Conservation (phyloP, 1,139 yeast species). For the Candida gigantensis region DNA sequence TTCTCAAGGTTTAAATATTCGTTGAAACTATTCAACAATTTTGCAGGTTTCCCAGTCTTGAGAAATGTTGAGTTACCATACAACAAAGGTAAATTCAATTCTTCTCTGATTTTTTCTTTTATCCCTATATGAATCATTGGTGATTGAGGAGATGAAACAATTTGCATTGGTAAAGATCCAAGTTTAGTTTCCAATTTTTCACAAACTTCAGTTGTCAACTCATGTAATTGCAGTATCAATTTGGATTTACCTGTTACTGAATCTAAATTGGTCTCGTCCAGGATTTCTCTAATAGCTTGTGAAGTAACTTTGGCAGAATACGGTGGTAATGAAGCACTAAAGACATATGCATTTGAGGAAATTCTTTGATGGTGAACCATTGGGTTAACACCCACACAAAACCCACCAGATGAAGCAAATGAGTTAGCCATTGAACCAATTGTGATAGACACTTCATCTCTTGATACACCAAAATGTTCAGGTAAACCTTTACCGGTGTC, state of each 20-base stretch:
- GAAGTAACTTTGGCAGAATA: constrained; percentile 79
- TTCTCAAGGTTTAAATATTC: constrained; percentile 59
- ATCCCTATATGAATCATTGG: constrained; percentile 69
- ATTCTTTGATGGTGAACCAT: constrained; percentile 84
- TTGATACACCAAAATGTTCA: constrained; percentile 67
- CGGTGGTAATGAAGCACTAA: constrained; percentile 94
- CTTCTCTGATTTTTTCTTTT: constrained; percentile 41
- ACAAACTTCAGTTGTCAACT: constrained; percentile 23
- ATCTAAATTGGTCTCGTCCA: constrained; percentile 27
- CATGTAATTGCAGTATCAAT: constrained; percentile 30
- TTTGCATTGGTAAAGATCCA: constrained; percentile 37
- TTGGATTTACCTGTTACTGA: constrained; percentile 31
- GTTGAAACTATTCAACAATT: constrained; percentile 35
- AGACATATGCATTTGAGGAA: constrained; percentile 85
- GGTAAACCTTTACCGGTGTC: constrained; percentile 80
- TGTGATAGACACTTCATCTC: constrained; percentile 75
- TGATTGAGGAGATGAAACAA: constrained; percentile 61
- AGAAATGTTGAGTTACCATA: constrained; percentile 48
- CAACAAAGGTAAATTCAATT: constrained; percentile 44
- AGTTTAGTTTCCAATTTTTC: constrained; percentile 17
- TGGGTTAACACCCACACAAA: constrained; percentile 80
- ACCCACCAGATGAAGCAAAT: constrained; percentile 92
- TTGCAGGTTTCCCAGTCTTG: constrained; percentile 40
- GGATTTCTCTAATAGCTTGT: constrained; percentile 51
- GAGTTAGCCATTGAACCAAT: constrained; percentile 84